Evolutionary conservation across 768 basidiomycete genomes (phyloP).

Genomic region (Boletellus emodensis): DNA sequence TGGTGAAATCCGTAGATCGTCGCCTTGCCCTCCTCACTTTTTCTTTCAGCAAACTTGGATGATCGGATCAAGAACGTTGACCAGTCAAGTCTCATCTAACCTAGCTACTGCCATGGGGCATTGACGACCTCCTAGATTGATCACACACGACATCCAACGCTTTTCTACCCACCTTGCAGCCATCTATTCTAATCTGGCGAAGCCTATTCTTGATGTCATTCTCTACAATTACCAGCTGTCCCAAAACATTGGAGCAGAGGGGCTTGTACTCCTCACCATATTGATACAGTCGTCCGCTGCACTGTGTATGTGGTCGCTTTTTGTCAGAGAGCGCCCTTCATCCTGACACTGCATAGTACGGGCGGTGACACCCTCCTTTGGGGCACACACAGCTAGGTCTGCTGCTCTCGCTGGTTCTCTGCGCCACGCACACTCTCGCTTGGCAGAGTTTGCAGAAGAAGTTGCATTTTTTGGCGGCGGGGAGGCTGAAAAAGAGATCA

Average conservation of each 20-base stretch:
- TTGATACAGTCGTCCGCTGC: conserved; percentile 82
- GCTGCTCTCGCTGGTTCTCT: conserved; percentile 86
- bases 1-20: conserved; percentile 22
- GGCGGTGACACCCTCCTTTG: conserved; percentile 86
- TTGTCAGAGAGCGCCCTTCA: not conserved
- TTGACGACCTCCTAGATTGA: conserved; percentile 57
- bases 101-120: not conserved
- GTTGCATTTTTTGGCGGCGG: conserved; percentile 87
- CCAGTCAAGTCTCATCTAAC: conserved; percentile 50
- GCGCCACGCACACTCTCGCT: conserved; percentile 86
- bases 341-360: conserved; percentile 54
- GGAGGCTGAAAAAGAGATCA: conserved; percentile 82
- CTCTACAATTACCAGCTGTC: conserved; percentile 95
- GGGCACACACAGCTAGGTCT: conserved; percentile 83
- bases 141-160: conserved; percentile 92
- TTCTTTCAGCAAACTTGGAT: conserved; percentile 77
- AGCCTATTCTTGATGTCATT: conserved; percentile 88
- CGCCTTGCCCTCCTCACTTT: conserved; percentile 5
- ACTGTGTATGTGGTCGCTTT: conserved; percentile 55
- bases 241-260: conserved; percentile 92
- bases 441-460: conserved; percentile 87
- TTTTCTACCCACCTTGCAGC: conserved; percentile 89
- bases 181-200: conserved; percentile 91
- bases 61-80: conserved; percentile 96
- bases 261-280: conserved; percentile 75